phyloP scores from a whole-genome alignment of 2,329 filamentous ascomycete genomes.

The Aspergillus eucalypticola region DNA sequence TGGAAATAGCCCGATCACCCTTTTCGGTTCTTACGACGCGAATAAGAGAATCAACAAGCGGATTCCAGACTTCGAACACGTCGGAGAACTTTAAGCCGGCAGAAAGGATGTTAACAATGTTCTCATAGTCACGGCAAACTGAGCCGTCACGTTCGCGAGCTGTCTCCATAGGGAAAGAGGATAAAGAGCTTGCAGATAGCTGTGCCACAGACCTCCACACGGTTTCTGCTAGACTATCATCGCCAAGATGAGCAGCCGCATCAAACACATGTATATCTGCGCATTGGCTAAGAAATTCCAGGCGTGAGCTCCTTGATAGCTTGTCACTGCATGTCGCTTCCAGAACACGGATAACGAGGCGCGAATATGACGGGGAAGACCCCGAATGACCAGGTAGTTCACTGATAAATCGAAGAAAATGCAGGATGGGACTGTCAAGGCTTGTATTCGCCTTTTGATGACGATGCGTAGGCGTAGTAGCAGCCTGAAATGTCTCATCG shows the following conservation, averaged over 20 bases:
- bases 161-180: slow-evolving; percentile 41
- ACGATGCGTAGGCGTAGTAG: slow-evolving; percentile 40
- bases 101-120: slow-evolving; percentile 67
- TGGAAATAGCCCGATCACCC: slow-evolving; percentile 66
- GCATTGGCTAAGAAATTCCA: slow-evolving; percentile 43
- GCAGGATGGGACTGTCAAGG: slow-evolving; percentile 39
- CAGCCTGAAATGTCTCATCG: slow-evolving; percentile 55
- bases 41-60: slow-evolving; percentile 60
- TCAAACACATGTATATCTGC: slow-evolving; percentile 29
- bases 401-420: slow-evolving; percentile 41
- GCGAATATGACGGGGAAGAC: slow-evolving; percentile 29
- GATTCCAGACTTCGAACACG: slow-evolving; percentile 41
- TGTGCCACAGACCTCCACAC: slow-evolving; percentile 41
- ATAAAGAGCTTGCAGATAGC: slow-evolving; percentile 40
- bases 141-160: slow-evolving; percentile 51
- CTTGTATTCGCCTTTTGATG: slow-evolving; percentile 28
- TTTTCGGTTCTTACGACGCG: slow-evolving; percentile 61
- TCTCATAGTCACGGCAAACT: slow-evolving; percentile 68
- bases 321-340: slow-evolving; percentile 37
- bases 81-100: slow-evolving; percentile 50
- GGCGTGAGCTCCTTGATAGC: slow-evolving; percentile 36
- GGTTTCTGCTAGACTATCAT: slow-evolving; percentile 21
- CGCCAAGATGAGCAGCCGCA: slow-evolving; percentile 12
- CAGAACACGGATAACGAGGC: slow-evolving; percentile 33
- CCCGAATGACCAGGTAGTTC: slow-evolving; percentile 18